Conservation (phyloP, 202 grass and related monocot genomes). For the Hordeum pubiflorum region DNA sequence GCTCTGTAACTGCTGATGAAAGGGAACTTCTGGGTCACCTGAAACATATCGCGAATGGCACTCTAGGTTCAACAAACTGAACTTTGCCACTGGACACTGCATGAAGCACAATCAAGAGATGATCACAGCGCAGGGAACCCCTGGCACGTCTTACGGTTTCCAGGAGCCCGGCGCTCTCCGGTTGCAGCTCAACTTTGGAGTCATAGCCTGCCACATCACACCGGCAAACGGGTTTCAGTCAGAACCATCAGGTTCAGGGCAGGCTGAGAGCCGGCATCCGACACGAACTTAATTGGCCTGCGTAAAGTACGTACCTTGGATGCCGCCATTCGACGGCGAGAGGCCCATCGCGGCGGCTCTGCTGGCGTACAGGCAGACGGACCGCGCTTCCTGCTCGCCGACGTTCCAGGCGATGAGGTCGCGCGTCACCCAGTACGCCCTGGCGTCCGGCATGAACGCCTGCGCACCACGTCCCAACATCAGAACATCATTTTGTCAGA, state of each 20-base stretch:
- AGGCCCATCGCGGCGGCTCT: conserved; percentile 37
- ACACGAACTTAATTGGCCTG: neutral
- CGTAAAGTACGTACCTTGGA: conserved; percentile 36
- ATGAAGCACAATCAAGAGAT: neutral
- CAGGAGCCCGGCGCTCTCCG: conserved; percentile 46
- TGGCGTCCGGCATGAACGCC: conserved; percentile 50
- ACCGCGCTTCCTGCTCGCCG: conserved; percentile 22
- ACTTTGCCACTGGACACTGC: neutral
- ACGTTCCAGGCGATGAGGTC: conserved; percentile 68
- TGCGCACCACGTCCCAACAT: neutral
- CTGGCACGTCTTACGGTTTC: conserved; percentile 33
- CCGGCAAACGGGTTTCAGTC: neutral
- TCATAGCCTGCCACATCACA: conserved; percentile 66
- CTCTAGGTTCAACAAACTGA: neutral
- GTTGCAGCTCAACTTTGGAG: conserved; percentile 60
- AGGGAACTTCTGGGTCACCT: conserved; percentile 78
- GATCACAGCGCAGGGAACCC: neutral
- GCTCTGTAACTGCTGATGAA: conserved; percentile 61
- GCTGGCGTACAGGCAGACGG: conserved; percentile 63
- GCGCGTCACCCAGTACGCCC: conserved; percentile 64
- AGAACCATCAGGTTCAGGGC: neutral
- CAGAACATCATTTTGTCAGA: neutral
- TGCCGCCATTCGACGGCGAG: conserved; percentile 13
- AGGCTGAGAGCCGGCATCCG: neutral
- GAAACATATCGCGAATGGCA: conserved; percentile 20